These are phyloP conservation scores for Rhytidhysteron rufulum DNA, from an alignment of 2,329 filamentous ascomycete genomes.

Conservation along the genomic window DNA sequence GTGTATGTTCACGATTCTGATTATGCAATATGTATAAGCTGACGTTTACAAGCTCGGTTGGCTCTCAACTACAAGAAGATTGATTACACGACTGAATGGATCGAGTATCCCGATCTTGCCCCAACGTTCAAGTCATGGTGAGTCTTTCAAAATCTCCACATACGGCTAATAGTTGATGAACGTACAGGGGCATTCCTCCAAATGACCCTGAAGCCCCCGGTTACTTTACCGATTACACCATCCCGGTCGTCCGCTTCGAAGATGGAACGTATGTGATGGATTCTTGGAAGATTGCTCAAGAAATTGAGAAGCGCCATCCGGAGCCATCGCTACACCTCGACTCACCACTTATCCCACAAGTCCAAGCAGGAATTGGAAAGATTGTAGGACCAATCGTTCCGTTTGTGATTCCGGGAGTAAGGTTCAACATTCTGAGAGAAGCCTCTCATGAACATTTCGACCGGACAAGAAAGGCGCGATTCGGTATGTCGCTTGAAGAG, in stretches of 20 bases:
- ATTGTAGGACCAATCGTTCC: not conserved
- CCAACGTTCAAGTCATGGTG: conserved; percentile 54
- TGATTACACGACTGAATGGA: conserved; percentile 65
- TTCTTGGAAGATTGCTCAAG: not conserved
- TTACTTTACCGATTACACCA: conserved; percentile 45
- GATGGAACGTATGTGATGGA: conserved; percentile 51
- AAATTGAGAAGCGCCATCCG: not conserved
- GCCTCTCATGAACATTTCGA: not conserved
- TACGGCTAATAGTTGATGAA: not conserved
- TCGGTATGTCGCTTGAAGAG: not conserved
- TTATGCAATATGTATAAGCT: too few species aligned
- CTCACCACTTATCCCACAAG: not conserved
- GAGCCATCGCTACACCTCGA: not conserved
- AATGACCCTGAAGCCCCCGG: conserved; percentile 35
- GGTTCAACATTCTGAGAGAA: not conserved
- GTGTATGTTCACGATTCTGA: conserved; percentile 42
- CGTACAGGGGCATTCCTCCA: conserved; percentile 41
- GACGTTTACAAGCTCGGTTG: conserved; percentile 58
- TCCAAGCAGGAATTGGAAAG: not conserved
- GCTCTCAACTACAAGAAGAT: conserved; percentile 65
- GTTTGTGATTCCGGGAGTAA: not conserved
- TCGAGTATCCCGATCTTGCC: conserved; percentile 64
- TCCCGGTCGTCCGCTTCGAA: conserved; percentile 54
- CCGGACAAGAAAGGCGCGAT: not conserved
- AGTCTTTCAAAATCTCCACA: conserved; percentile 14